Base-by-base conservation (phyloP, 441 rosid genomes). In the Manihot esculenta region DNA sequence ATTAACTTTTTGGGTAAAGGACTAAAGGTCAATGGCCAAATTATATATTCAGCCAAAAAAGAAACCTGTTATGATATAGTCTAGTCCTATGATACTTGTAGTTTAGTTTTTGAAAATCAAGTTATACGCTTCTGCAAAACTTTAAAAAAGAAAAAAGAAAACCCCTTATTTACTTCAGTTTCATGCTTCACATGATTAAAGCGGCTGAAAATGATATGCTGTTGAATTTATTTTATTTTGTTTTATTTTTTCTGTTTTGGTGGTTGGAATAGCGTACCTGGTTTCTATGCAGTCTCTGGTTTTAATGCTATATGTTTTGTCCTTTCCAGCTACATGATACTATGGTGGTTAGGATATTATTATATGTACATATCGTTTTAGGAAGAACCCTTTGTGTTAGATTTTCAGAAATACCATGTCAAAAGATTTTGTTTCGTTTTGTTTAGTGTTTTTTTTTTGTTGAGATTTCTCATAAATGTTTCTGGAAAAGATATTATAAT, bases 301-400 rank as follows among this genome's bases (percentile, higher is more conserved):
- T 51, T 30, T 20, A n/a, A 5, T 38, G 61, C 27, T 71, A 58
- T 69, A 48, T 42, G 17, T 26, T 35, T 69, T 74, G 72, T 66
- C 24, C 4, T 55, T 54, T 75, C 69, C 49, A 26, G 63, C 41
- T 74, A 55, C 57, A 62, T 49, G 65, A 65, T 26, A 42, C 20
- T 61, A 60, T 33, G 65, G 66, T 62, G 69, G 77, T 73, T 84
- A 49, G 56, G 74, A 50, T 66, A 62, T 71, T 76, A 27, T 33
- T 48, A 18, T 66, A 33, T 55, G 63, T 38, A 62, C 20, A 59
- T 24, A 14, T 68, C 60, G 15, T 53, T 38, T 59, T 62, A 1
- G 10, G 61, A 57, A 72, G n/a, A 49, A 23, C 21, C 55, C 23
- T 4, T 20, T 26, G 42, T 75, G 50, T 42, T 18, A 48, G 56